phyloP scores from a whole-genome alignment of 176 grass and related monocot species.

The Carex cristatella region DNA sequence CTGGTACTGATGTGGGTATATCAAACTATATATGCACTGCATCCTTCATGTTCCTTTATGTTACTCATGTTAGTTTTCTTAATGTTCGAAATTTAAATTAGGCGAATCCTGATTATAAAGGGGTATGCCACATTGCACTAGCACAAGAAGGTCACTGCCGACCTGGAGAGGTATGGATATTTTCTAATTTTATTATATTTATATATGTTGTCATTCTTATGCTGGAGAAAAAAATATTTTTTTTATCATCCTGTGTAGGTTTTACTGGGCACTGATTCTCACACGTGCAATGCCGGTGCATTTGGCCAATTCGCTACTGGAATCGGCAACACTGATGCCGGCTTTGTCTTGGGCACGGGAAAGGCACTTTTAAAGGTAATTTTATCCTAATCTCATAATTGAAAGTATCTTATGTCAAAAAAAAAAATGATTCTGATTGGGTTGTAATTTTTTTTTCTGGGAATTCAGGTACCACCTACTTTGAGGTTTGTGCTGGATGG shows the following conservation, averaged over 20 bases:
- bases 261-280: slow-evolving; percentile 92
- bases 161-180: slow-evolving; percentile 63
- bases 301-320: slow-evolving; percentile 94
- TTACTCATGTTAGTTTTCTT: background rate
- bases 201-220: background rate
- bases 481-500: slow-evolving; percentile 76
- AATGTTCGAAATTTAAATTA: slow-evolving; percentile 25
- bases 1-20: background rate
- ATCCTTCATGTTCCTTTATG: background rate
- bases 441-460: background rate
- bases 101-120: slow-evolving; percentile 97
- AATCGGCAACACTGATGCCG: slow-evolving; percentile 92
- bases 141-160: slow-evolving; percentile 96
- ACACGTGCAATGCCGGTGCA: slow-evolving; percentile 95
- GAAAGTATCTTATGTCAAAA: background rate
- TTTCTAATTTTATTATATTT: background rate
- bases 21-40: background rate
- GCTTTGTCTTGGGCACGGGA: slow-evolving; percentile 88
- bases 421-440: background rate
- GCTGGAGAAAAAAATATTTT: background rate
- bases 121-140: slow-evolving; percentile 81
- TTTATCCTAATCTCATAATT: background rate
- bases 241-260: slow-evolving; percentile 38
- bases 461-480: slow-evolving; percentile 72
- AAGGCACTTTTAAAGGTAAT: slow-evolving; percentile 83